Percentiles rank a stretch among this genome's conserved stretches.
These are phyloP conservation scores for Colletotrichum echinochloae DNA, from an alignment of 2,329 filamentous ascomycete genomes.

Conservation along the genomic window DNA sequence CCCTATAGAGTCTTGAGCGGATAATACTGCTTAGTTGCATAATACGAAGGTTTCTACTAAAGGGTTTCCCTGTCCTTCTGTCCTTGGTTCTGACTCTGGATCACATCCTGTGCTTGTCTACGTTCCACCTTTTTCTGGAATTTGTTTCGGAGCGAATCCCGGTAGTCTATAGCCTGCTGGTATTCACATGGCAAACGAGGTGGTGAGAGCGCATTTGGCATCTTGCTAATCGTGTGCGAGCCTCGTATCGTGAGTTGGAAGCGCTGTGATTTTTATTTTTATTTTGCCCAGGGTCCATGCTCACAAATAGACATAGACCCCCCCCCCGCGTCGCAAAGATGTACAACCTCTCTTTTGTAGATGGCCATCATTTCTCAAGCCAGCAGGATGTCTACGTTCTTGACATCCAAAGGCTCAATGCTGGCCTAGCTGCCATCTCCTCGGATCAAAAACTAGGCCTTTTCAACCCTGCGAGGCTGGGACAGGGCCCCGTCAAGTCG, in stretches of 20 bases:
- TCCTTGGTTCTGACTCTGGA: not conserved
- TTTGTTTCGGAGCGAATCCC: not conserved
- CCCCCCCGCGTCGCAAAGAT: constrained; percentile 45
- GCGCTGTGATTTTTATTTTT: not conserved
- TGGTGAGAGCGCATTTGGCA: not conserved
- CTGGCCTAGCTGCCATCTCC: constrained; percentile 71
- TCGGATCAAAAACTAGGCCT: constrained; percentile 78
- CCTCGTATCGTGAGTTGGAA: not conserved
- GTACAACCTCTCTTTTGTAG: constrained; percentile 56
- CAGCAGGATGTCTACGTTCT: constrained; percentile 66
- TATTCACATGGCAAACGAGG: not conserved
- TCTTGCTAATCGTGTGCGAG: not conserved
- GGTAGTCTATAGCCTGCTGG: not conserved
- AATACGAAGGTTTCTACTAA: constrained; percentile 22
- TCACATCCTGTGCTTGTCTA: not conserved
- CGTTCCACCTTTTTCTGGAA: not conserved
- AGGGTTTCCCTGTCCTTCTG: not conserved
- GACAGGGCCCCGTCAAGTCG: constrained; percentile 60
- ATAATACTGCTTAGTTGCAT: not conserved
- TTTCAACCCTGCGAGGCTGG: constrained; percentile 70
- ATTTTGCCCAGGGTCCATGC: constrained; percentile 16
- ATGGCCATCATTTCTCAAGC: constrained; percentile 54
- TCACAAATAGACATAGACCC: constrained; percentile 3
- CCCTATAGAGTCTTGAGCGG: not conserved
- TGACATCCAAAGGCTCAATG: constrained; percentile 64